Conservation (phyloP, 306 rosid genomes). For the Begonia masoniana region DNA sequence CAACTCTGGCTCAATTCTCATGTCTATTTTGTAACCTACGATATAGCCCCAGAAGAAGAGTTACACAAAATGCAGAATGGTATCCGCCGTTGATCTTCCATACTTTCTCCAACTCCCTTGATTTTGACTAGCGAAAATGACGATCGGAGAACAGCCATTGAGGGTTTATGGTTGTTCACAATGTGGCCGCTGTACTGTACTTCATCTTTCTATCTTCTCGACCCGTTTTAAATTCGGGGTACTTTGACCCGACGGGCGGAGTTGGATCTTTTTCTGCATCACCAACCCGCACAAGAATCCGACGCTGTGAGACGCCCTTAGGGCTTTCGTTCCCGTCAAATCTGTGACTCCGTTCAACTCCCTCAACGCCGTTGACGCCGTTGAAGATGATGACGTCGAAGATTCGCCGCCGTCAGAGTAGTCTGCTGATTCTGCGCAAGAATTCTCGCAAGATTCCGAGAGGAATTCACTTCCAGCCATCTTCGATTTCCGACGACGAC, state of each 20-base stretch:
- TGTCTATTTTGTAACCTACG: no score
- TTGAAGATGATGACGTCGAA: slow-evolving; percentile 33
- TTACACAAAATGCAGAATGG: no score
- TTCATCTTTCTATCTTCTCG: no score
- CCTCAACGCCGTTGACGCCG: slow-evolving; percentile 28
- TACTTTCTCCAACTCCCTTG: no score
- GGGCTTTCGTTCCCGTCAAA: slow-evolving; percentile 35
- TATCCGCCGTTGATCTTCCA: no score
- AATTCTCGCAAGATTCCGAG: slow-evolving; percentile 26
- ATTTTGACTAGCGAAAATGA: no score
- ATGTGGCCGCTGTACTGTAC: no score
- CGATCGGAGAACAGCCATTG: no score
- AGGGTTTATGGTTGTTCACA: no score
- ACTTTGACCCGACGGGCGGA: slow-evolving; percentile 12
- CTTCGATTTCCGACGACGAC: slow-evolving; percentile 3
- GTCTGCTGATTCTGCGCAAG: slow-evolving; percentile 18
- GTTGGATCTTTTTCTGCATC: slow-evolving; percentile 14
- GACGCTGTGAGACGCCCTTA: slow-evolving; percentile 18
- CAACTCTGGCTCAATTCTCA: no score
- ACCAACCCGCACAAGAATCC: slow-evolving; percentile 64
- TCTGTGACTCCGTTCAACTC: slow-evolving; percentile 49
- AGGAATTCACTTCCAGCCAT: background rate
- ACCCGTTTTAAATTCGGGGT: no score
- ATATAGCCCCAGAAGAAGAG: no score
- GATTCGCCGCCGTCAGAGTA: slow-evolving; percentile 35